Base-by-base conservation (phyloP, 164 flowering plant species). In the Cinnamomum micranthum region DNA sequence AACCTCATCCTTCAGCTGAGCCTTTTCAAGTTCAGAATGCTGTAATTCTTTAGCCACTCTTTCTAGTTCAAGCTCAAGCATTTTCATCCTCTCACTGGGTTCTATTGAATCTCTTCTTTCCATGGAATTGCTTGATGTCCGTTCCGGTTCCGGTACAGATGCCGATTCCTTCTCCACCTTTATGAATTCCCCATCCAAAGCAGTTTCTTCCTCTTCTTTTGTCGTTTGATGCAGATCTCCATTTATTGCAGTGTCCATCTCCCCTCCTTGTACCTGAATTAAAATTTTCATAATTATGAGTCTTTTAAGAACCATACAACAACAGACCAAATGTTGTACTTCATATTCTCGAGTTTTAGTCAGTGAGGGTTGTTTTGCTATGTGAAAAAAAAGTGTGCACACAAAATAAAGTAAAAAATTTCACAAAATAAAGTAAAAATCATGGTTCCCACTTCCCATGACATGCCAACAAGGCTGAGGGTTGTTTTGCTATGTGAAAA, bases 141-240 rank as follows among this genome's bases (percentile, higher is more conserved):
- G 77, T 13, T 85, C 90, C 6, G 73, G 77, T 13, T 85, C 90
- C 6, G 73, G 35, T 13, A 72, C 71, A 41, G 84, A 71, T 55
- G 84, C 77, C 3, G 84, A 62, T 80, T 91, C 97, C 83, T 83
- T 92, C 79, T 95, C 99, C n/a, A 95, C 93, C 84, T 95, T 95
- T 41, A 95, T 88, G 84, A 95, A 95, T 71, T 90, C 98, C 25
- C 91, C 96, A 76, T 89, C 97, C 47, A 88, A 73, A 47, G 86
- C 68, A 50, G 81, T 79, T 79, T 94, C 97, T 55, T 92, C 94
- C 27, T 91, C 96, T 28, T 75, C 75, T 65, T 67, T 74, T 51
- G 19, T 28, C 50, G 71, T 51, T 27, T 51, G 73, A 66, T 63
- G 47, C 71, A 71, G 52, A 9, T n/a, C 75, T 28, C 82, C 78